Base-by-base conservation (phyloP, 805 yeast genomes). In the Candida argentea region DNA sequence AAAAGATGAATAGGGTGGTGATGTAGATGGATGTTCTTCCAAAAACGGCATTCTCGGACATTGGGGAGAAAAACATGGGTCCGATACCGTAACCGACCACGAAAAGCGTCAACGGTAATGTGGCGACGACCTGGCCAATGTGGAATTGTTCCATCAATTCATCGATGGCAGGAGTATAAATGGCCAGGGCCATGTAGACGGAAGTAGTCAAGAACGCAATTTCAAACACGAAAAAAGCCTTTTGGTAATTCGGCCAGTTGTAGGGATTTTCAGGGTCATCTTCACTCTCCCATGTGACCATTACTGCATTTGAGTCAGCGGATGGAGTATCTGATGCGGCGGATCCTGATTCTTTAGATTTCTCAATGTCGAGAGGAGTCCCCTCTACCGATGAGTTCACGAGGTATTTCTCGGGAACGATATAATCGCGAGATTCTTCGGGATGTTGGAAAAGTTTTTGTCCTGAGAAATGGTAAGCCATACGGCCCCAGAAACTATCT, bases 81-180 rank as follows among this genome's bases (percentile, higher is more conserved):
- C 79, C 79, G 12, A 72, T 27, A 29, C 76, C 81, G 40, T 75
- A 73, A 6, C 80, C 82, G 16, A 73, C 38, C 5, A 74, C 74
- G 36, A 67, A 76, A 21, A 72, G 36, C 1, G 76, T 52, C 39
- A 76, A 54, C 3, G 76, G 73, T 20, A 76, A 50, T 1, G 65
- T 52, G 0, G 73, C 72, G 4, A 58, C 57, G 5, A 60, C 64
- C 18, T 49, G 48, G 10, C 65, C 52, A 4, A 67, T 60, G n/a
- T 50, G 36, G 38, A 71, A 70, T 24, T 70, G 66, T 16, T 48
- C 47, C 47, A 54, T 59, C 16, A 75, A 43, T n/a, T 55, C 48
- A 12, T 44, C 53, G 18, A 63, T 50, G 13, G 73, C 70, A 1
- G 80, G 78, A 0, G 77, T 61, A 35, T 66, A 62, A 16, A 72